Percentiles rank a stretch among this genome's conserved stretches.
Conservation (phyloP, 192 early-diverging fungal genomes). For the Cladochytrium replicatum region DNA sequence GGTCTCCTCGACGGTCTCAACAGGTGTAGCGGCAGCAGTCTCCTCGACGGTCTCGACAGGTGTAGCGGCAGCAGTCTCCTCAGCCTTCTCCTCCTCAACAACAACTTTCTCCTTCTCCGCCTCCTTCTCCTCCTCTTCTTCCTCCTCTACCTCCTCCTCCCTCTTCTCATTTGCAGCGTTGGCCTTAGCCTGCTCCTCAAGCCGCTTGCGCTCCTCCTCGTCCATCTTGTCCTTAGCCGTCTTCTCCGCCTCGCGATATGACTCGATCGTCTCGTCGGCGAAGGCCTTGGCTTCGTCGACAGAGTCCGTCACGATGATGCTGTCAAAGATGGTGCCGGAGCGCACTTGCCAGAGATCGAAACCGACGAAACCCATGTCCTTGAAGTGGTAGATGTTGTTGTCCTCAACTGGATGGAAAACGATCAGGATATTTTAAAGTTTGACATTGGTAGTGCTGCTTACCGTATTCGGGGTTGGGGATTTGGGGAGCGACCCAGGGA, state of each 20-base stretch:
- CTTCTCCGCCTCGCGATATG: slow-evolving; percentile 16
- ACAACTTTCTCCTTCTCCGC: slow-evolving; percentile 11
- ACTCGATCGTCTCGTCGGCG: slow-evolving; percentile 20
- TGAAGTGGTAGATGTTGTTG: slow-evolving; percentile 19
- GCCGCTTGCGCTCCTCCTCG: too few species aligned
- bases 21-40: too few species aligned
- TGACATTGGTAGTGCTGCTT: neutral
- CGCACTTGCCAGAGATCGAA: slow-evolving; percentile 49
- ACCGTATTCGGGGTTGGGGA: slow-evolving; percentile 31
- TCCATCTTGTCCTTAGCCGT: slow-evolving; percentile 22
- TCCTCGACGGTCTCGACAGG: too few species aligned
- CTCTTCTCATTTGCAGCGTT: too few species aligned
- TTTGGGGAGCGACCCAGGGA: slow-evolving; percentile 36
- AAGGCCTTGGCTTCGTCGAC: slow-evolving; percentile 34
- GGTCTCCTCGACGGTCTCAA: too few species aligned
- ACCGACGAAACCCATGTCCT: slow-evolving; percentile 25
- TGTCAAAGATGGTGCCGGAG: slow-evolving; percentile 39
- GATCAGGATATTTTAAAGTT: neutral
- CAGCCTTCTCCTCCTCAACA: slow-evolving; percentile 19
- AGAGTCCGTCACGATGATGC: slow-evolving; percentile 41
- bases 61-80: too few species aligned
- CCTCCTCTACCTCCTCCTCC: slow-evolving; percentile 1
- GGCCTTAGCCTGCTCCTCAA: neutral
- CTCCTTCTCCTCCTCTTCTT: neutral
- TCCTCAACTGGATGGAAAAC: slow-evolving; percentile 12